These are phyloP conservation scores for Starmerella scarabaei DNA, from an alignment of 805 yeast genomes.

Conservation along the genomic window DNA sequence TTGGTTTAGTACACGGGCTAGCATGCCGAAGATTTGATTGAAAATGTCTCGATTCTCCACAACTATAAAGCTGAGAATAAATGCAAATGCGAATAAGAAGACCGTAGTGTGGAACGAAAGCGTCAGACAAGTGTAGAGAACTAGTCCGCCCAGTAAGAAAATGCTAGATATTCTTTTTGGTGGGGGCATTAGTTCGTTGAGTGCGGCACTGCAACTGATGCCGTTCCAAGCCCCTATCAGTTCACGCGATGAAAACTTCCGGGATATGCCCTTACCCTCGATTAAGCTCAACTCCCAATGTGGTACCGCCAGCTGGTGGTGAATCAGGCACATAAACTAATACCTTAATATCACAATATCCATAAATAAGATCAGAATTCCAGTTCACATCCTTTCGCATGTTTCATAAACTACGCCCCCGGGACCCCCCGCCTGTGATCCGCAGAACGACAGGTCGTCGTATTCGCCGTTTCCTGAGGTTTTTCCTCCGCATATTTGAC, in stretches of 20 bases:
- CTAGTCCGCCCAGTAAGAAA: not conserved
- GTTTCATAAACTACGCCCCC: constrained; percentile 2
- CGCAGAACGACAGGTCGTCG: constrained; percentile 11
- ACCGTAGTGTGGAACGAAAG: not conserved
- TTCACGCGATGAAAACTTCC: too few species aligned
- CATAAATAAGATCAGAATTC: too few species aligned
- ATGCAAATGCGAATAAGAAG: not conserved
- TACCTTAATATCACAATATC: too few species aligned
- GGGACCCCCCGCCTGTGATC: constrained; percentile 11
- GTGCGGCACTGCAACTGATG: too few species aligned
- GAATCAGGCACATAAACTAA: too few species aligned
- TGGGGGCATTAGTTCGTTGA: too few species aligned
- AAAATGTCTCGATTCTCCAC: not conserved
- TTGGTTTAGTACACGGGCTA: constrained; percentile 1
- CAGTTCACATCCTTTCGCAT: too few species aligned
- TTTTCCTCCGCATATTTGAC: constrained; percentile 1
- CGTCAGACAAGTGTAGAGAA: constrained; percentile 1
- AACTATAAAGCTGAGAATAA: not conserved
- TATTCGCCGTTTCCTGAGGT: constrained; percentile 2
- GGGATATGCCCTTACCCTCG: too few species aligned
- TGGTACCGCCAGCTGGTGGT: too few species aligned
- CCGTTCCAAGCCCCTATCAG: too few species aligned
- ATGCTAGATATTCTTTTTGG: not conserved
- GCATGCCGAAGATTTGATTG: not conserved
- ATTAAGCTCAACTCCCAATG: too few species aligned